A percentile compares a stretch with the other conserved stretches of the same genome.
Evolutionary conservation across 495 filamentous ascomycete genomes (phyloP).

Genomic region (Aspergillus hancockii): DNA sequence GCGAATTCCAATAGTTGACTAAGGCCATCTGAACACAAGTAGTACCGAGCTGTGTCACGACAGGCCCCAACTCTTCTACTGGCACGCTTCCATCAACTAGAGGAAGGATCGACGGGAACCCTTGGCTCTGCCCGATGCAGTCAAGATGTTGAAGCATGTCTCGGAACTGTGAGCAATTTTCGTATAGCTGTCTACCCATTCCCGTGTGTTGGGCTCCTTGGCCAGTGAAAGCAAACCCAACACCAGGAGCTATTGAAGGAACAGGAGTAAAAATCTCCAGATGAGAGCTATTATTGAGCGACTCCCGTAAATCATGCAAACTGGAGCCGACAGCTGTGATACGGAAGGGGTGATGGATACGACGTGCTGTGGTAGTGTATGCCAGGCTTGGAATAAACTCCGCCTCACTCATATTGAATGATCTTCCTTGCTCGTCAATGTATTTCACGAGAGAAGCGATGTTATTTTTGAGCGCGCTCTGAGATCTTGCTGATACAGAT

Average conservation of each 20-base stretch:
- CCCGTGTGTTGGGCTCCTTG: conserved; percentile 57
- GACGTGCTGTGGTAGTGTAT: conserved; percentile 81
- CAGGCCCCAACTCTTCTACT: conserved; percentile 62
- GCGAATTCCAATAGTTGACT: conserved; percentile 74
- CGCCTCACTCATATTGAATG: conserved; percentile 40
- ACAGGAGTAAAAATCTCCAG: conserved; percentile 40
- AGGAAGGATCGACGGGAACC: conserved; percentile 65
- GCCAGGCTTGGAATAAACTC: conserved; percentile 49
- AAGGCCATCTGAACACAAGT: conserved; percentile 84
- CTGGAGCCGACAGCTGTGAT: conserved; percentile 57
- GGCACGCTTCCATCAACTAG: conserved; percentile 55
- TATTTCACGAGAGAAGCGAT: conserved; percentile 51
- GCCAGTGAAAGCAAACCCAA: conserved; percentile 59
- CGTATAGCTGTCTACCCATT: conserved; percentile 73
- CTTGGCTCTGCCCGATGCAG: conserved; percentile 65
- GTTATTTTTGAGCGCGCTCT: conserved; percentile 57
- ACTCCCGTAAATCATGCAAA: conserved; percentile 31
- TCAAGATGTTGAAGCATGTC: conserved; percentile 70
- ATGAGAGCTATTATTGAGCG: conserved; percentile 22
- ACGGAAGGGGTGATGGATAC: conserved; percentile 79
- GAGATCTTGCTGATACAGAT: conserved; percentile 54
- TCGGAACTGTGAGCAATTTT: conserved; percentile 66
- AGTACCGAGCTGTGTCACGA: conserved; percentile 76
- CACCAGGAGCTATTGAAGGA: conserved; percentile 43
- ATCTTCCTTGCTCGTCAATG: conserved; percentile 48